phyloP scores from a whole-genome alignment of 495 filamentous ascomycete genomes.

The Penicillium canescens region DNA sequence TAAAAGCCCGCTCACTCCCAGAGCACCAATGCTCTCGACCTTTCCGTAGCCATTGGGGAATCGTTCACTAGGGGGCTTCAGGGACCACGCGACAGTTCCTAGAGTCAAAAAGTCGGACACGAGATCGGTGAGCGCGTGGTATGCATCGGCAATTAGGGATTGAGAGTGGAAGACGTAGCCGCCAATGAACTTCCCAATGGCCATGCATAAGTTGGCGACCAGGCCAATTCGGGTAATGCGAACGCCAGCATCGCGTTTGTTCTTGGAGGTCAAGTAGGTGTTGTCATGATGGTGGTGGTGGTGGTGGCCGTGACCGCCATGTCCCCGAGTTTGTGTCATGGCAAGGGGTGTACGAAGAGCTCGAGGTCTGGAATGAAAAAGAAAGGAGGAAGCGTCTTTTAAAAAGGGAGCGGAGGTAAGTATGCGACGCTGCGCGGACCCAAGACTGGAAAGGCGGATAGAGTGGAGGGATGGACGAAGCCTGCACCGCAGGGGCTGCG shows the following conservation, averaged over 20 bases:
- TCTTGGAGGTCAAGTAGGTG: conserved; percentile 80
- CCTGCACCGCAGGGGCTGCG: conserved; percentile 49
- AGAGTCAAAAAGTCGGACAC: conserved; percentile 93
- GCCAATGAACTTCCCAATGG: conserved; percentile 85
- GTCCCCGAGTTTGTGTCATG: conserved; percentile 42
- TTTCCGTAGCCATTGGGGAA: conserved; percentile 95
- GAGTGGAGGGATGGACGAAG: conserved; percentile 40
- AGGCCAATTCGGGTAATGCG: conserved; percentile 92
- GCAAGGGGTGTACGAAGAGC: conserved; percentile 20
- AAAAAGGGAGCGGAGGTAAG: conserved; percentile 24
- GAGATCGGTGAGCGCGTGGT: conserved; percentile 91
- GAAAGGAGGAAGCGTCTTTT: conserved; percentile 13
- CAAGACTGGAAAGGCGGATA: conserved; percentile 10
- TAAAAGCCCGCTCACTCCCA: conserved; percentile 89
- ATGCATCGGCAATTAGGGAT: conserved; percentile 89
- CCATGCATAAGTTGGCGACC: conserved; percentile 91
- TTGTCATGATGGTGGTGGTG: conserved; percentile 80
- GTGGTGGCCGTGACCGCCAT: conserved; percentile 33
- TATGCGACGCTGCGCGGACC: conserved; percentile 29
- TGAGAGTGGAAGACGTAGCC: conserved; percentile 94
- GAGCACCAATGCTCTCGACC: conserved; percentile 89
- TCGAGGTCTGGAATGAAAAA: conserved; percentile 26
- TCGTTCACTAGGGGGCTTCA: conserved; percentile 74
- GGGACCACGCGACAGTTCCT: conserved; percentile 86
- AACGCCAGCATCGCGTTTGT: conserved; percentile 92